Evolutionary conservation across 1,139 yeast genomes (phyloP).

Genomic region (Yamadazyma sp.): DNA sequence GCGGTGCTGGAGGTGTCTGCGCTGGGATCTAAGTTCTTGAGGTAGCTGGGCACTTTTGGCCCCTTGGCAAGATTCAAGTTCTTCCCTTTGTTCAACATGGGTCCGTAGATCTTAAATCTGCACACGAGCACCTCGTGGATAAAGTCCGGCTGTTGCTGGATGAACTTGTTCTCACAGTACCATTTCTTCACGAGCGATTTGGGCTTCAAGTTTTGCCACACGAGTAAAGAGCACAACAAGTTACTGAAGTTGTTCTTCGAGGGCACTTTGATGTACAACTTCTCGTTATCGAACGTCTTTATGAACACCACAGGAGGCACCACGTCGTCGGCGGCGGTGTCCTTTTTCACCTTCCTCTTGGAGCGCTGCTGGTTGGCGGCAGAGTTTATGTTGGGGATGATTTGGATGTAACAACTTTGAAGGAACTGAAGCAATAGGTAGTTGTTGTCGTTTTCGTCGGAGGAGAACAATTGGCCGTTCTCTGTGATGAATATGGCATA

Average conservation of each 20-base stretch:
- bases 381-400: conserved; percentile 27
- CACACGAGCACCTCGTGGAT: conserved; percentile 56
- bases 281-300: conserved; percentile 46
- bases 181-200: conserved; percentile 60
- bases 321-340: not conserved
- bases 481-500: conserved; percentile 34
- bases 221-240: conserved; percentile 50
- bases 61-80: conserved; percentile 43
- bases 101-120: conserved; percentile 64
- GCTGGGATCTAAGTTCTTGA: conserved; percentile 20
- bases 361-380: conserved; percentile 5
- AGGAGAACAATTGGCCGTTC: conserved; percentile 37
- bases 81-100: conserved; percentile 47
- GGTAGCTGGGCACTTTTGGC: conserved; percentile 48
- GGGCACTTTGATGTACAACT: conserved; percentile 46
- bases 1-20: conserved; percentile 9
- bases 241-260: conserved; percentile 47
- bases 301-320: conserved; percentile 47
- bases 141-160: conserved; percentile 26
- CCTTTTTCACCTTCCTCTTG: conserved; percentile 8
- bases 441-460: conserved; percentile 34
- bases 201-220: conserved; percentile 66
- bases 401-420: conserved; percentile 44
- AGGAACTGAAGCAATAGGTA: conserved; percentile 36
- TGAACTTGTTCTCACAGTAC: conserved; percentile 45